Base-by-base conservation (phyloP, 768 basidiomycete genomes). In the Cubamyces lactineus region DNA sequence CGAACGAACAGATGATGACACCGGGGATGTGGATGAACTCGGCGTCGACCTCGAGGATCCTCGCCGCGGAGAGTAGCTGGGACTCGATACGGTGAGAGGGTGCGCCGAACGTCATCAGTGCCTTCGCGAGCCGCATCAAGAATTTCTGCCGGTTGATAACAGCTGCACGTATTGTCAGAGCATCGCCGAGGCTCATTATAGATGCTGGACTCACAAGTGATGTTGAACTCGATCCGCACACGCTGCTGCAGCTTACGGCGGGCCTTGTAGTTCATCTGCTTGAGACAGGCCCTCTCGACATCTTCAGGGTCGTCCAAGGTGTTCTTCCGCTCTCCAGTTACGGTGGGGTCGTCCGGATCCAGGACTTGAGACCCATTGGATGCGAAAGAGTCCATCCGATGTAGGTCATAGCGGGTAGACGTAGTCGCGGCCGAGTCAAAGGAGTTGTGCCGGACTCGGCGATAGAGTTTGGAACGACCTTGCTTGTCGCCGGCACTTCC, bases 31-130 rank as follows among this genome's bases (percentile, higher is more conserved):
- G 90, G 42, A 96, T 89, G 71, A 95, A 96, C 72, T 96, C 92
- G 47, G 93, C 92, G 72, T 93, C 87, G 57, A 97, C 85, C 69
- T 95, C 94, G 17, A 98, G 86, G 54, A 95, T 94, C 16, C 87
- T 83, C 0, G 95, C 92, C 8, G 92, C 92, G 11, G 94, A 90
- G 34, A 89, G 81, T 41, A 98, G 85, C 72, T 97, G 95, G 2
- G 93, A 89, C 75, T 96, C 94, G 62, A 98, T 91, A 34, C 96
- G 86, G 76, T 98, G 96, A 23, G 92, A 94, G 0, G 94, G 94
- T 17, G 94, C 92, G 5, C 94, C 94, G 70, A 92, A 96, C 13
- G 87, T 87, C 91, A 98, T 95, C 42, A 97, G 79, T 17, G 92
- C 87, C 62, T 88, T 84, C 16, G 94, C 92, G 26, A 97, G 83